Base-by-base conservation (phyloP, 2,329 filamentous ascomycete species). In the Pseudogymnoascus sp. region DNA sequence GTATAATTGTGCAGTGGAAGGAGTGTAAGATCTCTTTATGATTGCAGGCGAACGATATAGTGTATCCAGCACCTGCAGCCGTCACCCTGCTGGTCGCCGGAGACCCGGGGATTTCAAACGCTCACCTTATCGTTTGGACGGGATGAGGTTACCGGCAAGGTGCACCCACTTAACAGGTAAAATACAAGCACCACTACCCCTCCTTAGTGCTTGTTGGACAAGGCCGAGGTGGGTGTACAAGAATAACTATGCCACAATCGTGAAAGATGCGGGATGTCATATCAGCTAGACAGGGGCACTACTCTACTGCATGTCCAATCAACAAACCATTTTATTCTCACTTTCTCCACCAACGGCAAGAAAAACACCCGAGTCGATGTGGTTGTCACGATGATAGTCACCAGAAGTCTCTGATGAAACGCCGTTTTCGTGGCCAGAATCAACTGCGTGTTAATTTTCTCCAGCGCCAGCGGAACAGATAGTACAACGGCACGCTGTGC, bases 11-110 rank as follows among this genome's bases (percentile, higher is more conserved):
- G 50, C 26, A 33, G 50, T 56, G 16, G 50, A 56, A 56, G 46
- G 46, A 56, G 46, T 33, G 46, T 56, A 19, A 56, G 50, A 56
- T 33, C 10, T 56, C 16, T 56, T 33, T 56, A 56, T 56, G 50
- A 56, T 33, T 56, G 2, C 6, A 56, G 28, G 22, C 50, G 11
- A 33, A 56, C n/a, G 26, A 11, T 28, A 56, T 22, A 56, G 28
- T 33, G n/a, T 56, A 56, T n/a, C 50, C n/a, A 56, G 50, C 3
- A 56, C 16, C 28, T 33, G 50, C 50, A 56, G 50, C 4, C 11
- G 28, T 19, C 28, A 56, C 50, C 26, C 50, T 56, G 26, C 11
- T 56, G 50, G 50, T 19, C 24, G 43, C 24, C n/a, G 50, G 28
- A 56, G 28, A 19, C 28, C n/a, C 50, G 50, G 50, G 10, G 50